Evolutionary conservation across 805 yeast species (phyloP), one percentile per base, ranked within the genome.

Genomic region (Lachancea thermotolerans): DNA sequence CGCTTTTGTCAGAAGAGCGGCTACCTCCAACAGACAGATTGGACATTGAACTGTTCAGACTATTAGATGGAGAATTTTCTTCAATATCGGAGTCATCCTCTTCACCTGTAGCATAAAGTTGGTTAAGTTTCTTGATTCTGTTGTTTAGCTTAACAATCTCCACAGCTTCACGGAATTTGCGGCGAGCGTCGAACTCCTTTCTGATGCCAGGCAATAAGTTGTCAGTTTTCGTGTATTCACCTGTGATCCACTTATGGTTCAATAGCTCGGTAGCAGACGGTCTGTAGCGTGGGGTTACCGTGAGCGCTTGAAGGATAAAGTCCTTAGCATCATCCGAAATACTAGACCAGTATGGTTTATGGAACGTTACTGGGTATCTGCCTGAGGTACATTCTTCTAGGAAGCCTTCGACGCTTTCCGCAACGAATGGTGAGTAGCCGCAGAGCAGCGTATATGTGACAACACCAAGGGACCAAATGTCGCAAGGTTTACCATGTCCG

Each of bases 401-500:
- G 60, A 93, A 91, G 45, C 85, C 95, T 44, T 74, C 76, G 1
- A 85, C 87, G 39, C 78, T 82, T 59, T 90, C 96, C 0, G 96
- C 79, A 41, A 90, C 69, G 65, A 91, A 88, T 3, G 98, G 96
- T 5, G 95, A 83, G 61, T 89, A 88, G 0, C 99, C 99, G 54
- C 93, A 88, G 37, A 91, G 71, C 38, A 90, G 68, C 0, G 97
- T 90, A 64, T 88, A 93, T 0, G 96, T 79, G 37, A 91, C 87
- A 8, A 91, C 95, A 31, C 99, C 99, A 34, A 91, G 61, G 1
- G 95, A 85, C 99, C 99, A 91, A 45, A 91, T 77, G 63, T 91
- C 99, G 67, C 96, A 91, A 1, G 96, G 91, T 57, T 85, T 87
- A 34, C 96, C 95, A 66, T 91, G 97, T 8, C 96, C 98, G 34